Evolutionary conservation across 2,329 filamentous ascomycete genomes (phyloP).

Genomic region (Cylindrodendrum hubeiense): DNA sequence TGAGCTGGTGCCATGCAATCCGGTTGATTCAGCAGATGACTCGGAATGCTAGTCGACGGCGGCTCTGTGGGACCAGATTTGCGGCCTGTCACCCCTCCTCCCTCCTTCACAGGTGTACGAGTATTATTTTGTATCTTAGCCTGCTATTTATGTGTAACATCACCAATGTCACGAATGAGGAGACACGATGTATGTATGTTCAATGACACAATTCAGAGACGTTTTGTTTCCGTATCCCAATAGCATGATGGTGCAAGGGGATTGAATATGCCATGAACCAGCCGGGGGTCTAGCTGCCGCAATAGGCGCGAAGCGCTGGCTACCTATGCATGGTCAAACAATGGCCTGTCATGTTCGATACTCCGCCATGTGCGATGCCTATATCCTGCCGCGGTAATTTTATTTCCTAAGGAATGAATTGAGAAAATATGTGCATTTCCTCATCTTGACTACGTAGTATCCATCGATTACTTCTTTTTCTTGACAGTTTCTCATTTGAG

Average conservation of each 20-base stretch:
- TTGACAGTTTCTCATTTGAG: too few relatives aligned
- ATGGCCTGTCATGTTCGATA: too few relatives aligned
- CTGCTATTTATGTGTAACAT: slow-evolving; percentile 19
- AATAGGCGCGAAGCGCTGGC: not conserved
- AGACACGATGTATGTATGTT: not conserved
- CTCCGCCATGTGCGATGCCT: too few relatives aligned
- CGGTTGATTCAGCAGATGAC: not conserved
- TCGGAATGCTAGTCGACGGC: not conserved
- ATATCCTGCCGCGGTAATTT: too few relatives aligned
- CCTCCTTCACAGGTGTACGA: slow-evolving; percentile 14
- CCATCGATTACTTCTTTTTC: too few relatives aligned
- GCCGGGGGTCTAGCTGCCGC: not conserved
- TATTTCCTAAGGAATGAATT: too few relatives aligned
- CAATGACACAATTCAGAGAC: not conserved
- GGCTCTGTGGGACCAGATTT: not conserved
- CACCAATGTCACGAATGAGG: slow-evolving; percentile 9
- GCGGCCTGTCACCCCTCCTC: not conserved
- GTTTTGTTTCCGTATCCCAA: not conserved
- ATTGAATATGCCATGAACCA: not conserved
- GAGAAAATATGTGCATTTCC: too few relatives aligned
- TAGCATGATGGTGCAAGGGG: not conserved
- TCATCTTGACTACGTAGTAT: too few relatives aligned
- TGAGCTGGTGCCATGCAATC: not conserved
- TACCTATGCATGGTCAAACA: too few relatives aligned
- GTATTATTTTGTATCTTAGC: slow-evolving; percentile 20